phyloP scores from a whole-genome alignment of 352 stramenopile species.

The Pythium coloratum region DNA sequence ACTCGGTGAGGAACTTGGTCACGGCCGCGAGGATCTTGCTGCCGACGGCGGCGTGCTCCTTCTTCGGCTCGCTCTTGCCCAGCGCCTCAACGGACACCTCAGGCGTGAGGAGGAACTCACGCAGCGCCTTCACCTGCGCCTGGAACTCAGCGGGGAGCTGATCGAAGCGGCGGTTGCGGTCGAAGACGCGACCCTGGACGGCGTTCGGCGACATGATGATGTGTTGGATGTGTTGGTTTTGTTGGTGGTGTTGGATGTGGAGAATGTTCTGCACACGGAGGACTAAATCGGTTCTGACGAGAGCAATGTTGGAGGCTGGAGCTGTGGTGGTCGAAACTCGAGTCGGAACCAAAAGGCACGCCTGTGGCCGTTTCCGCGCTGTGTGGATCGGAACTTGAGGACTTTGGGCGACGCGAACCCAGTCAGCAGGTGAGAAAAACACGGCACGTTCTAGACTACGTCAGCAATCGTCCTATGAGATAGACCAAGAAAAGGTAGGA shows the following conservation, averaged over 20 bases:
- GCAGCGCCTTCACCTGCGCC: constrained; percentile 14
- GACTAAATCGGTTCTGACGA: constrained; percentile 18
- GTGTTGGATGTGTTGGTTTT: not conserved
- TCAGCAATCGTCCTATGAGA: not conserved
- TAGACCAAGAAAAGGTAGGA: not conserved
- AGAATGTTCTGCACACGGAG: not conserved
- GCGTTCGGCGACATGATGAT: constrained; percentile 11
- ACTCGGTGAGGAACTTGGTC: constrained; percentile 15
- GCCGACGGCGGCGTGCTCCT: constrained; percentile 15
- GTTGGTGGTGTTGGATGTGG: not conserved
- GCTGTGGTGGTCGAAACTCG: not conserved
- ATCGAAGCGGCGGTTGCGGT: constrained; percentile 21
- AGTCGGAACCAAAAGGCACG: not conserved
- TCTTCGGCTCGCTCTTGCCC: constrained; percentile 11
- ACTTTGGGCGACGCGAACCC: not conserved
- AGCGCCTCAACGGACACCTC: constrained; percentile 12
- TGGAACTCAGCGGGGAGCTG: constrained; percentile 18
- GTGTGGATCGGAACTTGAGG: not conserved
- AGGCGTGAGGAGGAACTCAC: constrained; percentile 15
- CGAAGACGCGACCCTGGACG: constrained; percentile 26
- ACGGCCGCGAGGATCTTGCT: constrained; percentile 19
- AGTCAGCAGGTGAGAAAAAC: not conserved
- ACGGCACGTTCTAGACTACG: not conserved
- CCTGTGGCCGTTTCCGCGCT: no score
- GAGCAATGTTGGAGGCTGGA: not conserved